Base-by-base conservation (phyloP, 2,329 filamentous ascomycete species). In the Macrophomina phaseolina region DNA sequence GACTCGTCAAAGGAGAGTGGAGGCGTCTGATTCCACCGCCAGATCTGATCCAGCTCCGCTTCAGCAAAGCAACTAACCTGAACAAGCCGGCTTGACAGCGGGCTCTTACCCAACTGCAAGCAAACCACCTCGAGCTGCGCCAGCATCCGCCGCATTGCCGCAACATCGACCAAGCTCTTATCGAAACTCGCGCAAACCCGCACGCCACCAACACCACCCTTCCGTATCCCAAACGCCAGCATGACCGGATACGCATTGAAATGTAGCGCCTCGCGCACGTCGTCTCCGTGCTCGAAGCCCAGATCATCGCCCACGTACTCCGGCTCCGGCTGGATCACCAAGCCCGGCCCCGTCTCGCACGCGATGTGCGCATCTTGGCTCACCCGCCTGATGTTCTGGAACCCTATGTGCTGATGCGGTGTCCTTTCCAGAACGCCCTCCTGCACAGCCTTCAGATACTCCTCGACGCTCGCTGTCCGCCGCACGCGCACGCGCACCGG, bases 181-280 rank as follows among this genome's bases (percentile, higher is more conserved):
- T 91, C 88, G 71, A 90, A 90, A 71, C 88, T 89, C 0, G 87
- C 87, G 79, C 87, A 88, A 65, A 89, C 80, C 14, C 84, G 75
- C 72, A 90, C 86, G 1, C 85, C 83, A 12, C 36, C 6, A 8
- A 8, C 7, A 69, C 82, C 79, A 1, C 83, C 80, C 46, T 86
- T 84, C 4, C 90, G 77, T 3, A 85, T 87, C 74, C 88, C 58
- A 9, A 14, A 90, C 52, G 90, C 88, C 23, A 90, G 78, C 81
- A 90, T 90, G 38, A 91, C 83, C 1, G 87, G 84, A 72, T 90
- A 89, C 0, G 82, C 82, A 65, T 84, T 84, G 73, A 84, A 84
- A 66, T 83, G 81, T 0, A 89, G 80, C 0, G 87, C 87, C 70
- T 89, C 87, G 53, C 85, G 82, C 0, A 86, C 86, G 0, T 85